phyloP scores from a whole-genome alignment of 805 yeast species.

The Hanseniaspora nectarophila region DNA sequence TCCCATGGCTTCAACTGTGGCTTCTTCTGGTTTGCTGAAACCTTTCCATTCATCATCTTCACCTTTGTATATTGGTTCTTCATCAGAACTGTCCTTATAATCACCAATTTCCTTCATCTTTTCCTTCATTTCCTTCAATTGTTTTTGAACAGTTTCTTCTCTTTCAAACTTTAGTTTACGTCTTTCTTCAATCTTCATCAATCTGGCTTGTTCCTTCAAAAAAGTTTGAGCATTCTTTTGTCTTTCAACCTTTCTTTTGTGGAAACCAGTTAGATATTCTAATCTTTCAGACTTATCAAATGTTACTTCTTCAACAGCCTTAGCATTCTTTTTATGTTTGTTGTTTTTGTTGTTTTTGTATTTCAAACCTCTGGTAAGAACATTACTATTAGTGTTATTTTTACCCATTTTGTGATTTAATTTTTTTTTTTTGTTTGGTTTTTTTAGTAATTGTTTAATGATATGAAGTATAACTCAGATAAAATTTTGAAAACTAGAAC shows the following conservation, averaged over 20 bases:
- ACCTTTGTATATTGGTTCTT: conserved; percentile 18
- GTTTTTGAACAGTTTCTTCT: conserved; percentile 51
- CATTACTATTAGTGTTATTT: conserved; percentile 52
- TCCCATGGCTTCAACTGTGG: conserved; percentile 22
- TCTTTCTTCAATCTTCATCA: conserved; percentile 64
- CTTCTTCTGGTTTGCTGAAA: conserved; percentile 25
- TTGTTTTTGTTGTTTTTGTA: conserved; percentile 57
- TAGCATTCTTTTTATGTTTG: conserved; percentile 39
- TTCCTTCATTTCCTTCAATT: conserved; percentile 30
- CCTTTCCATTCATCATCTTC: conserved; percentile 20
- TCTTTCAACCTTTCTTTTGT: conserved; percentile 80
- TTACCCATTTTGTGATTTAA: conserved; percentile 18
- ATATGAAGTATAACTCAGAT: too few relatives aligned
- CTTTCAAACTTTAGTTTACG: conserved; percentile 51
- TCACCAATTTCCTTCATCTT: conserved; percentile 25
- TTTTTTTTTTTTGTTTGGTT: background rate
- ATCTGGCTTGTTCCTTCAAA: conserved; percentile 64
- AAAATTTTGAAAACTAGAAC: too few relatives aligned
- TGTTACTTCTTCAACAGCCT: conserved; percentile 62
- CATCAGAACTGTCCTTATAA: conserved; percentile 20
- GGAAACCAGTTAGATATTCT: conserved; percentile 89
- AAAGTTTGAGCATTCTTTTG: conserved; percentile 73
- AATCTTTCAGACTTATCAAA: conserved; percentile 70
- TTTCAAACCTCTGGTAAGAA: conserved; percentile 75
- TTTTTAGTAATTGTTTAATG: too few relatives aligned